A percentile compares a stretch with the other conserved stretches of the same genome.
phyloP scores from a whole-genome alignment of 441 rosid genomes.

The Raphanus hybrid region DNA sequence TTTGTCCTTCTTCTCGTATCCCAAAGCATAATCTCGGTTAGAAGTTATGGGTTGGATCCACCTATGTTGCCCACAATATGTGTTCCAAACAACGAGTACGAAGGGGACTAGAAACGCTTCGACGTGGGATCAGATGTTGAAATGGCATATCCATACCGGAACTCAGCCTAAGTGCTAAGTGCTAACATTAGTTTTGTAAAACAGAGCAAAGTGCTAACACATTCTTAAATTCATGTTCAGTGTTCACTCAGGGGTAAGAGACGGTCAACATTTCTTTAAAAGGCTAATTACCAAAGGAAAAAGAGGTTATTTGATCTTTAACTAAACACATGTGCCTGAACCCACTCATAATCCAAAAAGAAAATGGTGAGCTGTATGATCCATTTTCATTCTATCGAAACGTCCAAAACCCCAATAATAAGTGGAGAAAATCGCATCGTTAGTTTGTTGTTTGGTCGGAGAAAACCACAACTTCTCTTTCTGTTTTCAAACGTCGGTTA shows the following conservation, averaged over 20 bases:
- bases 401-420: slow-evolving; percentile 24
- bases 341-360: neutral
- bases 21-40: no score
- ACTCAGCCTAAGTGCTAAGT: neutral
- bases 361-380: neutral
- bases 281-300: neutral
- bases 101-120: no score
- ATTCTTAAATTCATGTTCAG: neutral
- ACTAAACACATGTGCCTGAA: neutral
- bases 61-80: no score
- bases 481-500: slow-evolving; percentile 73
- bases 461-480: slow-evolving; percentile 1
- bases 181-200: neutral
- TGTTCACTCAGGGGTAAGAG: neutral
- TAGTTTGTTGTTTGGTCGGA: slow-evolving; percentile 24
- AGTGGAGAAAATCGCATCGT: slow-evolving; percentile 7
- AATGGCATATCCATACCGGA: no score
- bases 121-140: no score
- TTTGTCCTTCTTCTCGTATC: no score
- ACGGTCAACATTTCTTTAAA: neutral
- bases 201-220: neutral
- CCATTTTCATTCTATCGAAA: slow-evolving; percentile 27
- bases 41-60: no score
- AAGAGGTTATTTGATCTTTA: neutral
- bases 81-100: no score